These are phyloP conservation scores for Anthoceros angustus DNA, from an alignment of 225 moss, liverwort and hornwort genomes.

Conservation along the genomic window DNA sequence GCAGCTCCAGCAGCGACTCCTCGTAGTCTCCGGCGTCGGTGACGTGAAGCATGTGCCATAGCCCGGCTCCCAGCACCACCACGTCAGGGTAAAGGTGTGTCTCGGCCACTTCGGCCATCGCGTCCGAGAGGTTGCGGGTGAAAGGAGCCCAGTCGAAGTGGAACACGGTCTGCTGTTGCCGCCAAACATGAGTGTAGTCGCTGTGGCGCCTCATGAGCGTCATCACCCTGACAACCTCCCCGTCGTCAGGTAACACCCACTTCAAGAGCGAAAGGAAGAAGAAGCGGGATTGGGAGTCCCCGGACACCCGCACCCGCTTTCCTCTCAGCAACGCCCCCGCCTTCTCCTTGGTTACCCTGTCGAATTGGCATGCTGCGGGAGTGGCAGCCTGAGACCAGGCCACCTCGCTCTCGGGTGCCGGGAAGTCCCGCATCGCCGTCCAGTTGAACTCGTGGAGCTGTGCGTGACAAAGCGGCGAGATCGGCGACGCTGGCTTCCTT, in stretches of 20 bases:
- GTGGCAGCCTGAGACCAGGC: slow-evolving; percentile 47
- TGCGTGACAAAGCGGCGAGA: not conserved
- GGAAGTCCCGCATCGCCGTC: not conserved
- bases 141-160: slow-evolving; percentile 77
- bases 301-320: slow-evolving; percentile 78
- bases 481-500: too few species aligned
- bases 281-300: slow-evolving; percentile 87
- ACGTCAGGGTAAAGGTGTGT: slow-evolving; percentile 52
- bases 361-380: slow-evolving; percentile 35
- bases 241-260: slow-evolving; percentile 36
- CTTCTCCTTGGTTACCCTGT: slow-evolving; percentile 49
- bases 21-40: slow-evolving; percentile 58
- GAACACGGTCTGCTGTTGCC: slow-evolving; percentile 47
- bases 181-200: slow-evolving; percentile 40
- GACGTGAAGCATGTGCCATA: slow-evolving; percentile 85
- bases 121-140: slow-evolving; percentile 42
- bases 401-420: slow-evolving; percentile 19
- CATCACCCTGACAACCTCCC: slow-evolving; percentile 20
- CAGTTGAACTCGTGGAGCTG: not conserved
- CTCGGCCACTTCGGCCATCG: slow-evolving; percentile 28
- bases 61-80: slow-evolving; percentile 51
- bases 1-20: slow-evolving; percentile 28
- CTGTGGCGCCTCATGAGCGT: slow-evolving; percentile 50
- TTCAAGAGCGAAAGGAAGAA: slow-evolving; percentile 61
- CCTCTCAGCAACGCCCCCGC: slow-evolving; percentile 57